A percentile compares a stretch with the other conserved stretches of the same genome.
These are phyloP conservation scores for Acacia acuminata DNA, from an alignment of 306 rosid species.

Conservation along the genomic window DNA sequence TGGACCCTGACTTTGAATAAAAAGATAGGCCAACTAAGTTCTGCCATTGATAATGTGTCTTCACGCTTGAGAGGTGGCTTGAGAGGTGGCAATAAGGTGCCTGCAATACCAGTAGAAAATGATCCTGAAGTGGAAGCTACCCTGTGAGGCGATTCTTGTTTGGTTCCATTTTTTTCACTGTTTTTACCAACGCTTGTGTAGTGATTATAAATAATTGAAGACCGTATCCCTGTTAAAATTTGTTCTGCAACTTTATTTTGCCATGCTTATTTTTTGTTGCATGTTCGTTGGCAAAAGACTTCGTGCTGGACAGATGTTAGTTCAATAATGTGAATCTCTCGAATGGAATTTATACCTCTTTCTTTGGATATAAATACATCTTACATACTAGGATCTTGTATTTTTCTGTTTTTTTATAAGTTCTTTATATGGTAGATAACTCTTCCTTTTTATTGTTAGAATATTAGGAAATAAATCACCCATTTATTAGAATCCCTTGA, in stretches of 20 bases:
- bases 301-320: conserved; percentile 11
- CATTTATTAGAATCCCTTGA: too few relatives aligned
- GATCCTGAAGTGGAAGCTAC: conserved; percentile 88
- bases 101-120: conserved; percentile 52
- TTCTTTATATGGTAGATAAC: too few relatives aligned
- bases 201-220: neutral
- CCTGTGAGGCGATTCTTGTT: conserved; percentile 41
- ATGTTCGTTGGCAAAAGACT: too few relatives aligned
- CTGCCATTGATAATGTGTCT: conserved; percentile 94
- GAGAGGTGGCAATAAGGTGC: conserved; percentile 65
- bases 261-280: conserved; percentile 8
- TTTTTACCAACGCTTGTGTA: conserved; percentile 25
- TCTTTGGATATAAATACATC: too few relatives aligned
- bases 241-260: neutral
- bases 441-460: too few relatives aligned
- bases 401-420: too few relatives aligned
- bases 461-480: too few relatives aligned
- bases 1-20: conserved; percentile 78
- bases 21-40: conserved; percentile 84
- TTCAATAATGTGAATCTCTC: too few relatives aligned
- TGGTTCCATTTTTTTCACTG: neutral
- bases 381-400: too few relatives aligned
- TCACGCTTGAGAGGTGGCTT: conserved; percentile 55
- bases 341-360: too few relatives aligned
- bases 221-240: conserved; percentile 12